Base-by-base conservation (phyloP, 108 stramenopile genomes). In the Nitzschia inconspicua region DNA sequence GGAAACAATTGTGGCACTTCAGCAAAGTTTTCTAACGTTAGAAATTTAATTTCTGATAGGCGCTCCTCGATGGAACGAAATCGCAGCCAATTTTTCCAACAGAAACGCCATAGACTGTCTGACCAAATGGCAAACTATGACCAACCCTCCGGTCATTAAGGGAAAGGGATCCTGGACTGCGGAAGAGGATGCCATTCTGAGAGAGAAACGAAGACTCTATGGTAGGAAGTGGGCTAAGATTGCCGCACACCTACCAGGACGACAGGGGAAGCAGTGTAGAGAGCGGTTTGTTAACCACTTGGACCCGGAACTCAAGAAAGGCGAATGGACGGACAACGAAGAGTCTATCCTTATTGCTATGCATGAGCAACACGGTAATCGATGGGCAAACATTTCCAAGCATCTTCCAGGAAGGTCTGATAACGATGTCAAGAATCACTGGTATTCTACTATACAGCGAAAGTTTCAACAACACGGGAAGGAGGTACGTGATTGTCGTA, bases 191-290 rank as follows among this genome's bases (percentile, higher is more conserved):
- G 34, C 51, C 27, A 83, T 91, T 31, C 65, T 91, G 9, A 48
- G 58, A 20, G 77, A 74, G 14, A 87, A 87, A 54, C 64, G 81
- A 27, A 49, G 56, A 32, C 55, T 65, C 11, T 86, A 83, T 63
- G 97, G 76, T 58, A 79, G 82, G 35, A 94, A 95, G 60, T 98
- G 98, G 98, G 80, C 87, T 44, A 84, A 85, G 60, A 95, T 99
- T 67, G 96, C 98, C 14, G 68, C 74, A 25, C 75, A 76, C 23
- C 72, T 98, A 1, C 97, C 97, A n/a, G 98, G 97, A 0, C 64
- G 98, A 31, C 93, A 97, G 54, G 98, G 98, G 14, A 99, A 99
- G 81, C 97, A 98, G 63, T 98, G 97, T 64, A 84, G 99, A 30
- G 99, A 99, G 73, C 91, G 97, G 4, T 98, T 91, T 76, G 91